Conservation (phyloP, 805 yeast species). For the Candida pseudofarinosa region DNA sequence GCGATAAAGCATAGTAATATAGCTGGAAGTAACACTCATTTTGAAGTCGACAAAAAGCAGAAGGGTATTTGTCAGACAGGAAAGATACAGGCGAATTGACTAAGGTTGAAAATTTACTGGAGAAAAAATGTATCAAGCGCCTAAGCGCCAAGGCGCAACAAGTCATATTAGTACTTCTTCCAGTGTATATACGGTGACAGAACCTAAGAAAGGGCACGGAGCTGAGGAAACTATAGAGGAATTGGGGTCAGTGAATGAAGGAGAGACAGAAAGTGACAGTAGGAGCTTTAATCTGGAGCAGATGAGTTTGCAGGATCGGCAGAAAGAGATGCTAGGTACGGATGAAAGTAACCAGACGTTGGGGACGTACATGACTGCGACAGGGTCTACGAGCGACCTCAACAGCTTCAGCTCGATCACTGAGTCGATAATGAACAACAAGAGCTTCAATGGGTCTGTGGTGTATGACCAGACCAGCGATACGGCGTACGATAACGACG, state of each 20-base stretch:
- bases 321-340: no score
- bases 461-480: conserved; percentile 1
- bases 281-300: no score
- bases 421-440: conserved; percentile 24
- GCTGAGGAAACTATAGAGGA: conserved; percentile 11
- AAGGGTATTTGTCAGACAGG: no score
- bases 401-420: conserved; percentile 32
- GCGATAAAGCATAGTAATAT: no score
- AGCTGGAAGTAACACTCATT: no score
- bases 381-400: conserved; percentile 5
- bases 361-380: conserved; percentile 7
- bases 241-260: conserved; percentile 13
- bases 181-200: conserved; percentile 31
- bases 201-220: conserved; percentile 13
- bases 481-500: conserved; percentile 14
- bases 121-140: conserved; percentile 6
- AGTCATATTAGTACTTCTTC: conserved; percentile 31
- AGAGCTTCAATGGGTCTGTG: conserved; percentile 6
- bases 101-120: no score
- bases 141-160: conserved; percentile 1
- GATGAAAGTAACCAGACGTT: conserved; percentile 18
- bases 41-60: no score
- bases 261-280: background rate
- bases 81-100: no score
- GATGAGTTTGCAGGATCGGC: no score